Evolutionary conservation across 164 flowering plant species (phyloP).

Genomic region (Vitis vinifera): ASM3070453v1 NC_081808.1:6901501-6902000

Average conservation of each 20-base stretch:
- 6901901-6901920: constrained; percentile 41
- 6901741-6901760: neutral
- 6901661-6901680: no score
- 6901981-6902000: constrained; percentile 31
- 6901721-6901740: neutral
- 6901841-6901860: constrained; percentile 34
- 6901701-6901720: neutral
- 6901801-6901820: constrained; percentile 61
- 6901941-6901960: constrained; percentile 16
- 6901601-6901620: no score
- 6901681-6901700: no score
- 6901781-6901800: constrained; percentile 50
- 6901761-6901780: neutral
- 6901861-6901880: constrained; percentile 9
- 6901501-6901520: no score
- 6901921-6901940: constrained; percentile 35
- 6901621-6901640: no score
- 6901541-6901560: no score
- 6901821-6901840: constrained; percentile 47
- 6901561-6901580: no score
- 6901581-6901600: no score
- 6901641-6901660: no score
- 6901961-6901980: constrained; percentile 27
- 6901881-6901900: constrained; percentile 30
- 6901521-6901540: no score